Conservation (phyloP, 1,284 basidiomycete species). For the Neonothopanus nambi region DNA sequence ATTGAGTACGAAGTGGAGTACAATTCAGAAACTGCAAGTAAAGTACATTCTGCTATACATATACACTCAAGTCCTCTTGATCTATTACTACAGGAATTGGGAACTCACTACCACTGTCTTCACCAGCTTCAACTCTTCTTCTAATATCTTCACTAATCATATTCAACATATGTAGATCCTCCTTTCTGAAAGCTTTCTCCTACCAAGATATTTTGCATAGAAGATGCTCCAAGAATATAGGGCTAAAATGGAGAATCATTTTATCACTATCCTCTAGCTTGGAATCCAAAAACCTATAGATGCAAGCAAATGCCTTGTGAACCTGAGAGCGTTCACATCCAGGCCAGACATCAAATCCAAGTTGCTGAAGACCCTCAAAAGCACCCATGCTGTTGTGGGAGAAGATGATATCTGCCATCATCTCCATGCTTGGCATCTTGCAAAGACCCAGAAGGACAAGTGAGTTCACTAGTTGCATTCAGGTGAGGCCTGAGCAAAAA, state of each 20-base stretch:
- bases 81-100: too few species aligned
- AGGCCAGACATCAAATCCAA: background rate
- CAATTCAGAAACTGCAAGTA: too few species aligned
- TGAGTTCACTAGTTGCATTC: constrained; percentile 17
- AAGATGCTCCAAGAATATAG: constrained; percentile 17
- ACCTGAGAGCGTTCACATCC: background rate
- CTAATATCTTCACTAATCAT: background rate
- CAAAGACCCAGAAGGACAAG: constrained; percentile 5
- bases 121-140: too few species aligned
- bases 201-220: constrained; percentile 16
- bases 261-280: background rate
- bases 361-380: background rate
- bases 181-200: too few species aligned
- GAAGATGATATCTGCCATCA: background rate
- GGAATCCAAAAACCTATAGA: constrained; percentile 3
- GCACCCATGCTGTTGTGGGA: background rate
- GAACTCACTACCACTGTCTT: too few species aligned
- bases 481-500: constrained; percentile 12
- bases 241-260: constrained; percentile 4
- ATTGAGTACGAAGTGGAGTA: too few species aligned
- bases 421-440: background rate
- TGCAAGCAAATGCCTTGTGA: background rate
- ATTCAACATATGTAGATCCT: too few species aligned
- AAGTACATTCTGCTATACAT: too few species aligned
- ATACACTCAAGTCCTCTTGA: too few species aligned